These are phyloP conservation scores for Hypoxylon trugodes DNA, from an alignment of 495 filamentous ascomycete genomes.

Conservation along the genomic window DNA sequence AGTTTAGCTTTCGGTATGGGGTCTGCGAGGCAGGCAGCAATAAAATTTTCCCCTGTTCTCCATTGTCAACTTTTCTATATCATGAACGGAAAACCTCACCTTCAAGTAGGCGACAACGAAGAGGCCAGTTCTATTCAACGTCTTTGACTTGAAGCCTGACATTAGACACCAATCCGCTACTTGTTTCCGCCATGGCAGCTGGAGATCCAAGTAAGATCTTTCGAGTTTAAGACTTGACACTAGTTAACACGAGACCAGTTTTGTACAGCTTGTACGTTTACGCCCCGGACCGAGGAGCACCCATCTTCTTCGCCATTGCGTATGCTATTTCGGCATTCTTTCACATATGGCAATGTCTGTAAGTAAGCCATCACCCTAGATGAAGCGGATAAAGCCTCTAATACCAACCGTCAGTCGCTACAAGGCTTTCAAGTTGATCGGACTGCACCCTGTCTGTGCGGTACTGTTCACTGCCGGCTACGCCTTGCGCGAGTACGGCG, in stretches of 20 bases:
- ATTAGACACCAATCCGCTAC: no score
- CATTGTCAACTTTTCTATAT: no score
- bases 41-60: no score
- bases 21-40: no score
- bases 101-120: no score
- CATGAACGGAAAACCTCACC: no score
- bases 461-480: conserved; percentile 44
- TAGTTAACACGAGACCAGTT: no score
- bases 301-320: conserved; percentile 40
- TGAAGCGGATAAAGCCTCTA: neutral
- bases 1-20: no score
- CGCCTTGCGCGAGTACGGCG: conserved; percentile 42
- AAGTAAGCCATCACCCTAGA: conserved; percentile 11
- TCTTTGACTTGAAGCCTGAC: no score
- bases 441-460: conserved; percentile 39
- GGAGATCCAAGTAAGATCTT: conserved; percentile 39
- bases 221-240: no score
- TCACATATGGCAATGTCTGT: conserved; percentile 48
- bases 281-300: conserved; percentile 44
- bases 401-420: conserved; percentile 40
- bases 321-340: conserved; percentile 36
- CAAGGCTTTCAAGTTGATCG: conserved; percentile 39
- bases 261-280: conserved; percentile 45
- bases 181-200: conserved; percentile 37
- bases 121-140: no score